Evolutionary conservation across 495 filamentous ascomycete species (phyloP).

Genomic region (Cenococcum geophilum): DNA sequence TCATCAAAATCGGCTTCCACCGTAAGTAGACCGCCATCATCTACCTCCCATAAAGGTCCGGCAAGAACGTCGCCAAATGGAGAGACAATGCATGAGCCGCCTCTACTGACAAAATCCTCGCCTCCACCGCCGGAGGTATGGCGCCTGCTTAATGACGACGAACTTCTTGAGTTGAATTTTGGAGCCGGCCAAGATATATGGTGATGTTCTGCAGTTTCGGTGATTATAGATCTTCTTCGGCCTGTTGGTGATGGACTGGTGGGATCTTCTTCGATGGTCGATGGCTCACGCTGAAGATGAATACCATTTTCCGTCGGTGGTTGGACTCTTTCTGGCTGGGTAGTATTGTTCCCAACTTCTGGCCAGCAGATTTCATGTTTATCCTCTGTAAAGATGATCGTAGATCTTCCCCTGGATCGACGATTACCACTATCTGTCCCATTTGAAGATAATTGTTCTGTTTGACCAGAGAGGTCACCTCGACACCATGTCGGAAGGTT

Average conservation of each 20-base stretch:
- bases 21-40: constrained; percentile 50
- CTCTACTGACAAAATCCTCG: constrained; percentile 55
- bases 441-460: not conserved
- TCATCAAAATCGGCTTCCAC: constrained; percentile 57
- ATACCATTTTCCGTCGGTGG: constrained; percentile 16
- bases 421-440: not conserved
- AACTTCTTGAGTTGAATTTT: not conserved
- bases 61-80: constrained; percentile 71
- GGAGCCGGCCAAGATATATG: constrained; percentile 6
- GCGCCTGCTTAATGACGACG: not conserved
- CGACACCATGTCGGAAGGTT: constrained; percentile 55
- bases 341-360: constrained; percentile 11
- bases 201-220: constrained; percentile 5
- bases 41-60: constrained; percentile 79
- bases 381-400: constrained; percentile 44
- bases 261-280: constrained; percentile 12
- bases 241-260: not conserved
- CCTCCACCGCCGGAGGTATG: constrained; percentile 12
- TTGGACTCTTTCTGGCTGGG: not conserved
- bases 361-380: constrained; percentile 53
- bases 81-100: constrained; percentile 76
- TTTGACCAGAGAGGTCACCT: constrained; percentile 10
- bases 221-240: not conserved
- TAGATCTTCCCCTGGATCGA: constrained; percentile 27
- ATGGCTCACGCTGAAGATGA: constrained; percentile 24